Conservation (phyloP, 169 alveolate species). For the Babesia ovis region DNA sequence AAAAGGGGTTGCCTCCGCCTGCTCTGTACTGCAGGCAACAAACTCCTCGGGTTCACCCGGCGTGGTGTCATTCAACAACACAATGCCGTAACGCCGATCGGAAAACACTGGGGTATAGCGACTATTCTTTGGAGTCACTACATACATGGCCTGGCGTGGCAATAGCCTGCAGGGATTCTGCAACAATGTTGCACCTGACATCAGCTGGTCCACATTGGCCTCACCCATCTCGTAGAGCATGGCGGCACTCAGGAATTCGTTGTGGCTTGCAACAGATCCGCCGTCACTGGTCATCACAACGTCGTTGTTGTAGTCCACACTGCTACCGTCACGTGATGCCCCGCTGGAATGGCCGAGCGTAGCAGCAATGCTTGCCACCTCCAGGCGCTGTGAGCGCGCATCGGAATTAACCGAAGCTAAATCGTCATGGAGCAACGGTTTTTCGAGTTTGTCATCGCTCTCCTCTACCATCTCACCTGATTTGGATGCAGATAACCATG, state of each 20-base stretch:
- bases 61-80: constrained; percentile 79
- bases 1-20: constrained; percentile 68
- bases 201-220: constrained; percentile 35
- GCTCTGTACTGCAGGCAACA: constrained; percentile 51
- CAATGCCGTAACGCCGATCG: constrained; percentile 83
- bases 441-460: constrained; percentile 24
- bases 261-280: constrained; percentile 4
- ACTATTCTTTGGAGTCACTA: constrained; percentile 68
- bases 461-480: constrained; percentile 49
- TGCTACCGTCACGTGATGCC: constrained; percentile 71
- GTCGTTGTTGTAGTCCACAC: constrained; percentile 47
- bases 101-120: constrained; percentile 88
- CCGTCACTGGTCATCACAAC: constrained; percentile 58
- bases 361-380: constrained; percentile 77
- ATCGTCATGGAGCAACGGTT: constrained; percentile 63
- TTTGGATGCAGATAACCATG: constrained; percentile 59
- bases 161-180: constrained; percentile 91
- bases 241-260: constrained; percentile 20
- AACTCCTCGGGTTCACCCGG: constrained; percentile 60
- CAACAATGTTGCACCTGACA: constrained; percentile 39
- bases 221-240: constrained; percentile 30
- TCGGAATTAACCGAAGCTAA: constrained; percentile 71
- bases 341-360: constrained; percentile 77
- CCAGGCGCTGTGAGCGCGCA: constrained; percentile 71
- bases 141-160: constrained; percentile 84